Evolutionary conservation across 2,329 filamentous ascomycete genomes (phyloP).

Genomic region (Apiospora sp.): DNA sequence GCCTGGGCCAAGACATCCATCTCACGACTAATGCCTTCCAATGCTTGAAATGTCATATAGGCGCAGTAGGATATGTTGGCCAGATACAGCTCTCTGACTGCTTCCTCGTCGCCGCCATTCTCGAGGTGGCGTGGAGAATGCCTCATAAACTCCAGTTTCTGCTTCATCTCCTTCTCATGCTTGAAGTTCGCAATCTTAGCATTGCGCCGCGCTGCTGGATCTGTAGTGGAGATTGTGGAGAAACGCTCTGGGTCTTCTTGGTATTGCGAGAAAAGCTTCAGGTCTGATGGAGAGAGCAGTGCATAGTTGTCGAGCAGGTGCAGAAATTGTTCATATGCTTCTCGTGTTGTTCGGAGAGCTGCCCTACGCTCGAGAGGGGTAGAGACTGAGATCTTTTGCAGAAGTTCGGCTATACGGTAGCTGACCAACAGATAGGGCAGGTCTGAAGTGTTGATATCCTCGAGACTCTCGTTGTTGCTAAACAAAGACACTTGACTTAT

Average conservation of each 20-base stretch:
- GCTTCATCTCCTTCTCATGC: conserved; percentile 84
- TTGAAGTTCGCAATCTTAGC: conserved; percentile 87
- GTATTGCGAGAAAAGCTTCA: conserved; percentile 76
- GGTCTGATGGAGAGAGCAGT: conserved; percentile 70
- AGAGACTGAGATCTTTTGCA: conserved; percentile 69
- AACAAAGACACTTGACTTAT: conserved; percentile 80
- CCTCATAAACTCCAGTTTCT: conserved; percentile 72
- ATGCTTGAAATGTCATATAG: conserved; percentile 82
- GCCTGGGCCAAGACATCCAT: conserved; percentile 81
- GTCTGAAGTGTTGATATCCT: conserved; percentile 86
- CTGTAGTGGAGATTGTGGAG: conserved; percentile 69
- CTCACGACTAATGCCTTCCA: conserved; percentile 90
- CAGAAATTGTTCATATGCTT: conserved; percentile 81
- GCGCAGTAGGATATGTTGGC: conserved; percentile 76
- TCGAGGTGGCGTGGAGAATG: conserved; percentile 50
- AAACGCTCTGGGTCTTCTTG: conserved; percentile 76
- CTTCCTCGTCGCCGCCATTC: conserved; percentile 81
- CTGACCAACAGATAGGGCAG: conserved; percentile 84
- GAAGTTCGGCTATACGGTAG: conserved; percentile 81
- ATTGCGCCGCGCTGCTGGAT: conserved; percentile 74
- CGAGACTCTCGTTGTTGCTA: conserved; percentile 86
- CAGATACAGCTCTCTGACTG: conserved; percentile 80
- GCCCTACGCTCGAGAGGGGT: conserved; percentile 64
- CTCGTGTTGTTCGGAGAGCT: conserved; percentile 69
- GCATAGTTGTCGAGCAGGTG: conserved; percentile 80